Conservation (phyloP, 208 protist genomes). For the Endotrypanum monterogeii region DNA sequence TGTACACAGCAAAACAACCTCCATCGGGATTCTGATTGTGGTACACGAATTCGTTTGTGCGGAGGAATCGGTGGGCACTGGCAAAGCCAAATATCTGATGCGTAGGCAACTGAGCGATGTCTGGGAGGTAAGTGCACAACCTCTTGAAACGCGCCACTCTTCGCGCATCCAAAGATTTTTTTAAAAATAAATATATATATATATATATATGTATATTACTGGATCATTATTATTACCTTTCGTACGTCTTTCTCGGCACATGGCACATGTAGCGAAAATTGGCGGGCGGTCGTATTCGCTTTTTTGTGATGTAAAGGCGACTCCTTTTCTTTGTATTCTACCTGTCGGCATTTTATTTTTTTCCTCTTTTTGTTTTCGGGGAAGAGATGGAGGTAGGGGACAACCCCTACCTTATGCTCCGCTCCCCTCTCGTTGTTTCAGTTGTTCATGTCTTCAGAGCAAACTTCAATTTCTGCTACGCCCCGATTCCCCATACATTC, state of each 20-base stretch:
- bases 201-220: no score
- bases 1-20: no score
- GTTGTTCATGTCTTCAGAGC: background rate
- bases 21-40: background rate
- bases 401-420: background rate
- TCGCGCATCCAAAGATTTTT: no score
- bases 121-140: background rate
- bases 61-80: background rate
- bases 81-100: background rate
- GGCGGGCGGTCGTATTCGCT: no score
- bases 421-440: background rate
- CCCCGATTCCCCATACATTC: background rate
- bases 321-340: no score
- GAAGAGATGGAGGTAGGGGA: background rate
- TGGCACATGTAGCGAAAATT: no score
- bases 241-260: no score
- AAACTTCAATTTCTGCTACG: background rate
- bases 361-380: background rate
- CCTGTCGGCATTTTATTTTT: no score
- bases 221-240: no score
- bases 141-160: no score
- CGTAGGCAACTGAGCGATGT: background rate
- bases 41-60: background rate
- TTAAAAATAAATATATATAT: no score
- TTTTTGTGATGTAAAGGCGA: no score